Conservation (phyloP, 176 grass and related monocot species). For the Phragmites australis region DNA sequence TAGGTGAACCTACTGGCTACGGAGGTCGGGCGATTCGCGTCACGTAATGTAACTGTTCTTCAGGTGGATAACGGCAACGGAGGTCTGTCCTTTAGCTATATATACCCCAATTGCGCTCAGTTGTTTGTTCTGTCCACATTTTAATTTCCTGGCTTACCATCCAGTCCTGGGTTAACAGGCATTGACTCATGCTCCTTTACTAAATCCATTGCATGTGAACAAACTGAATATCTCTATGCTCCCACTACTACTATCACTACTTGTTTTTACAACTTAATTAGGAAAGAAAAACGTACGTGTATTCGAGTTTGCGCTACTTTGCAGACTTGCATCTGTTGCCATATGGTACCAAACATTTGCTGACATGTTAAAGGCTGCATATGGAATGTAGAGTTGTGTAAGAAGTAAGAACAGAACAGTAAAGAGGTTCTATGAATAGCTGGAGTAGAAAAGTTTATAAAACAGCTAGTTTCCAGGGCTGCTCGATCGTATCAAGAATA, state of each 20-base stretch:
- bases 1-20: slow-evolving; percentile 26
- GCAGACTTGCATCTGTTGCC: background rate
- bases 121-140: background rate
- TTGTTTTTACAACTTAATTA: background rate
- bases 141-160: background rate
- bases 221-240: background rate
- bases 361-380: background rate
- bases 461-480: background rate
- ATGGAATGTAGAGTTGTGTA: background rate
- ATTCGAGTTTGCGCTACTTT: background rate
- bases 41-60: slow-evolving; percentile 33
- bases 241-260: background rate
- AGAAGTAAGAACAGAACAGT: background rate
- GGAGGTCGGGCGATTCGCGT: slow-evolving; percentile 31
- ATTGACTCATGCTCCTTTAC: background rate
- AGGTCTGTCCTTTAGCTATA: slow-evolving; percentile 34
- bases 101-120: background rate
- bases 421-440: background rate
- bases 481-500: background rate
- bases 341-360: background rate
- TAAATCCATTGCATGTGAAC: background rate
- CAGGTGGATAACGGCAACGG: slow-evolving; percentile 42
- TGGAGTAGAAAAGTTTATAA: background rate
- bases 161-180: background rate
- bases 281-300: background rate